These are phyloP conservation scores for Calonectria hawksworthii DNA, from an alignment of 2,329 filamentous ascomycete species.

Conservation along the genomic window DNA sequence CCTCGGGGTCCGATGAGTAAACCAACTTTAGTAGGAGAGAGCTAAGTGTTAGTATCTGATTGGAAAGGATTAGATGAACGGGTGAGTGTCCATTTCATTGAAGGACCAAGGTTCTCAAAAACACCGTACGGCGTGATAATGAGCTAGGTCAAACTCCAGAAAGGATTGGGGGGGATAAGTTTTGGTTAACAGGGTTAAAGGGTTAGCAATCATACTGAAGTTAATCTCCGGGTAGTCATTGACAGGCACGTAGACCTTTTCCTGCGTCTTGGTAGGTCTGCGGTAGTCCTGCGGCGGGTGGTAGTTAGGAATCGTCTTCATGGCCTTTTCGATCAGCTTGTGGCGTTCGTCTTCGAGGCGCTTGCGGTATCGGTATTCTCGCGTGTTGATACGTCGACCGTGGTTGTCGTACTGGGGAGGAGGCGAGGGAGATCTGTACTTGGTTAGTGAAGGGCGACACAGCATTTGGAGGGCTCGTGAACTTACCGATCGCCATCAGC, in stretches of 20 bases:
- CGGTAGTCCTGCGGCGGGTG: conserved; percentile 98
- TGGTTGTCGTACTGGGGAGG: conserved; percentile 99
- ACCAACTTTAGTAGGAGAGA: conserved; percentile 92
- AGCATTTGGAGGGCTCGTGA: neutral
- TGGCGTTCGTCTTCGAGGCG: conserved; percentile 98
- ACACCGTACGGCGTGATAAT: conserved; percentile 48
- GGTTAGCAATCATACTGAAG: conserved; percentile 99
- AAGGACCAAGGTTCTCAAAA: conserved; percentile 51
- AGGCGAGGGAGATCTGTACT: conserved; percentile 88
- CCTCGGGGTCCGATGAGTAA: conserved; percentile 99
- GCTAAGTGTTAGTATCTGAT: conserved; percentile 90
- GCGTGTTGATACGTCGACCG: conserved; percentile 98
- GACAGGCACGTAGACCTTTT: conserved; percentile 99
- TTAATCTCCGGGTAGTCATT: conserved; percentile 99
- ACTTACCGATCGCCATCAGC: conserved; percentile 94
- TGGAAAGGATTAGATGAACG: conserved; percentile 53
- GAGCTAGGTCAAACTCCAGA: conserved; percentile 63
- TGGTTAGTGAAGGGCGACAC: conserved; percentile 28
- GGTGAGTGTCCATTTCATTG: conserved; percentile 49
- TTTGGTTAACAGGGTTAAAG: conserved; percentile 81
- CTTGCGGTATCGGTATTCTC: conserved; percentile 98
- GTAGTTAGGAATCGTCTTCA: conserved; percentile 99
- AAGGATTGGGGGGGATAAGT: conserved; percentile 51
- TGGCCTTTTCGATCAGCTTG: conserved; percentile 98
- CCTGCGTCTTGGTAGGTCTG: conserved; percentile 98